phyloP scores from a whole-genome alignment of 495 filamentous ascomycete genomes.

The Annulohypoxylon nitens region DNA sequence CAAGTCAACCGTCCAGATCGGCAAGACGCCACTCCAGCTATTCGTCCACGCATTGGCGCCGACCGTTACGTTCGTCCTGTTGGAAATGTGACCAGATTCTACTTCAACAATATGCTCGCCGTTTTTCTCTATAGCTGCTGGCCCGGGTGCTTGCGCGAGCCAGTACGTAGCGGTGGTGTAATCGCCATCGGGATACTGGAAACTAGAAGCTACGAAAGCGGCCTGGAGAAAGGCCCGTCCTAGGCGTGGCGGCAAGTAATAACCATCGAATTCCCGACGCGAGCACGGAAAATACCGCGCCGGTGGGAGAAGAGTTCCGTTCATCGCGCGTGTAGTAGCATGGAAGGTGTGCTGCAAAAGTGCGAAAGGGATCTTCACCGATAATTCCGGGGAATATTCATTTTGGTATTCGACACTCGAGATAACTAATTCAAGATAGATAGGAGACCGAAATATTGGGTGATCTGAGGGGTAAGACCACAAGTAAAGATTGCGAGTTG shows the following conservation, averaged over 20 bases:
- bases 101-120: neutral
- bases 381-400: neutral
- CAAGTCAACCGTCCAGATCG: neutral
- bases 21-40: neutral
- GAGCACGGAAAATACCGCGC: neutral
- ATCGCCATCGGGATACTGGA: neutral
- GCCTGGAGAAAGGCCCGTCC: neutral
- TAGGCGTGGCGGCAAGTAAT: neutral
- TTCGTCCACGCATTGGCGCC: neutral
- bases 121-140: neutral
- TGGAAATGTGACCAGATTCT: neutral
- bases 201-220: neutral
- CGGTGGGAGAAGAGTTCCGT: neutral
- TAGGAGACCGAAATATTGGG: neutral
- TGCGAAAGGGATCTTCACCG: neutral
- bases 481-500: constrained; percentile 1
- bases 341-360: constrained; percentile 2
- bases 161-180: neutral
- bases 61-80: neutral
- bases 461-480: neutral
- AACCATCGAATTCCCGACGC: neutral
- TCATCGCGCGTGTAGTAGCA: neutral
- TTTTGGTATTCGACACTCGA: neutral
- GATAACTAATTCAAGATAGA: neutral
- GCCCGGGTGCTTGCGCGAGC: neutral